A percentile compares a stretch with the other conserved stretches of the same genome.
These are phyloP conservation scores for Aureobasidium sp. DNA, from an alignment of 2,329 filamentous ascomycete genomes.

Conservation along the genomic window DNA sequence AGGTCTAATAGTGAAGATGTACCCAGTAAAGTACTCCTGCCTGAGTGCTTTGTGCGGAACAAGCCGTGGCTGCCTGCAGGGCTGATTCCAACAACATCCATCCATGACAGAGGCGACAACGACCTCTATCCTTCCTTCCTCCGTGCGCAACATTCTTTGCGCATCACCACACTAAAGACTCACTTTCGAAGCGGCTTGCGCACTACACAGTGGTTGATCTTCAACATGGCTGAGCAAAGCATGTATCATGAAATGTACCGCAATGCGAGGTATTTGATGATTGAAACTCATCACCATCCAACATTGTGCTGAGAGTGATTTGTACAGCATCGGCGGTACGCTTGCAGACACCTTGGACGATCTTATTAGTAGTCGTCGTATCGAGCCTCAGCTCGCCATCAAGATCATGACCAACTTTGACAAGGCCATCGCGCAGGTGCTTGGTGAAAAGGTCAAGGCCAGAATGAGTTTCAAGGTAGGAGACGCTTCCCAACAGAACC, in stretches of 20 bases:
- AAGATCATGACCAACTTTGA: constrained; percentile 96
- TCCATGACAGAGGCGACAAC: constrained; percentile 23
- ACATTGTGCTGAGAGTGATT: constrained; percentile 15
- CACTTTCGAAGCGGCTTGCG: neutral
- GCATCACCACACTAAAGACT: neutral
- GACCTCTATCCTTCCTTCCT: neutral
- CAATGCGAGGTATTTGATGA: constrained; percentile 75
- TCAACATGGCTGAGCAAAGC: constrained; percentile 41
- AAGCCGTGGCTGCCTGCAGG: neutral
- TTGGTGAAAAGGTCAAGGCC: constrained; percentile 87
- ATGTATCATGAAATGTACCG: constrained; percentile 92
- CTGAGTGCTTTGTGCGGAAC: neutral
- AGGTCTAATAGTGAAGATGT: no score
- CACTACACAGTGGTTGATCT: neutral
- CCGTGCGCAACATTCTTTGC: constrained; percentile 7
- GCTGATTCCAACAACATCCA: constrained; percentile 13
- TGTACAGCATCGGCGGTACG: constrained; percentile 76
- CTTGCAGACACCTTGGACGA: constrained; percentile 96
- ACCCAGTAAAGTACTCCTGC: neutral
- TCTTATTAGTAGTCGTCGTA: constrained; percentile 86
- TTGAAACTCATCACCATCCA: constrained; percentile 22
- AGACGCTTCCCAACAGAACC: neutral
- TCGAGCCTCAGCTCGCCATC: constrained; percentile 97
- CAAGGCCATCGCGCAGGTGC: constrained; percentile 80
- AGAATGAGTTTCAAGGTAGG: constrained; percentile 49